Evolutionary conservation across 2,329 filamentous ascomycete genomes (phyloP), one percentile per base, ranked within the genome.

Genomic region (Colletotrichum neosansevieriae): DNA sequence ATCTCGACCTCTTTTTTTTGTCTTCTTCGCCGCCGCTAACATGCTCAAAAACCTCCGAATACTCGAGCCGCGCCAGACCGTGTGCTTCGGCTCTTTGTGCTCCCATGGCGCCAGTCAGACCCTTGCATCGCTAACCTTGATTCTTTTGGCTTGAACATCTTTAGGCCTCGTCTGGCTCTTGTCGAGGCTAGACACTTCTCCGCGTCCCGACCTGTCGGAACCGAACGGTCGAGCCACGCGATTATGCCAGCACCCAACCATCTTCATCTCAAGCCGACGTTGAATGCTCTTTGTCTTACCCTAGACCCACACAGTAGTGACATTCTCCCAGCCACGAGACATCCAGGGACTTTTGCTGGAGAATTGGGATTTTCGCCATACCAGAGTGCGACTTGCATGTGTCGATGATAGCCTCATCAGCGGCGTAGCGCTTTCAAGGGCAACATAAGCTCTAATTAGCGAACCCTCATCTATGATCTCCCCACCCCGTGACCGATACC

Each of bases 61-160:
- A 59, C 44, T 50, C 51, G 7, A 59, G 24, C 19, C 44, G 21
- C 56, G 40, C 42, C 34, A 42, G 53, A 32, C 61, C 62, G 62
- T 45, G 32, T 56, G 34, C 40, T 42, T 56, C 58, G 42, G 58
- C 50, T 49, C 63, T 62, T 62, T 66, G 42, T 66, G 58, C 34
- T 56, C 15, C 7, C 32, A 36, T 13, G 24, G 24, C 24, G 1
- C 24, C 54, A 38, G 44, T 34, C 32, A 45, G 29, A 13, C 40
- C 13, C n/a, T 32, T 4, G 21, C 19, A 7, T 10, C 13, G 6
- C 38, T 32, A 13, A 19, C 13, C 34, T 40, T 38, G 29, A 34
- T 15, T 19, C 7, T 9, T 24, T 32, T 13, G 21, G 9, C 17
- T 17, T 19, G 57, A 7, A 45, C 5, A 6, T 36, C 17, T 45